Conservation (phyloP, 805 yeast genomes). For the Saturnispora zaruensis region DNA sequence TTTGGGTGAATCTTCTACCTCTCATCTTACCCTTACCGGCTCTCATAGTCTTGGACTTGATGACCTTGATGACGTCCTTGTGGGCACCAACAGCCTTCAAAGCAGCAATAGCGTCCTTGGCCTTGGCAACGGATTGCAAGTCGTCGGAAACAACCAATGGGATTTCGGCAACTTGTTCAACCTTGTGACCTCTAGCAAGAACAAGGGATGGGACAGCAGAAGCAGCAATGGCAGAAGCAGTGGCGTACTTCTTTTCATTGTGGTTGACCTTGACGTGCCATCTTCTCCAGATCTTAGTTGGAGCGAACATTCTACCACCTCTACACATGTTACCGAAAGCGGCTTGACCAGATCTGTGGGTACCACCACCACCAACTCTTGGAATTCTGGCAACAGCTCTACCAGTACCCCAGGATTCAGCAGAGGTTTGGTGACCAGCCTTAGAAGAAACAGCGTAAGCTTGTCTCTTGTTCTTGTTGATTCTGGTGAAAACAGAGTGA, state of each 20-base stretch:
- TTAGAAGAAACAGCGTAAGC: slow-evolving; percentile 99
- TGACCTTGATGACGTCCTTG: slow-evolving; percentile 95
- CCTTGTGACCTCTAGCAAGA: slow-evolving; percentile 99
- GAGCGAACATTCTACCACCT: slow-evolving; percentile 99
- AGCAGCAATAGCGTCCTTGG: slow-evolving; percentile 98
- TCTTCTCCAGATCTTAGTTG: slow-evolving; percentile 99
- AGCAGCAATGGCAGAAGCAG: slow-evolving; percentile 99
- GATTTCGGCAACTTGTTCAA: slow-evolving; percentile 95
- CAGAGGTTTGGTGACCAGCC: slow-evolving; percentile 99
- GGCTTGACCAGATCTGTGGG: slow-evolving; percentile 99
- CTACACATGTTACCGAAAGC: slow-evolving; percentile 99
- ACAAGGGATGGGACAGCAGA: slow-evolving; percentile 97
- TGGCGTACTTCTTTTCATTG: slow-evolving; percentile 99
- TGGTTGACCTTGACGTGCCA: slow-evolving; percentile 99
- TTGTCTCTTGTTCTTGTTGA: slow-evolving; percentile 99
- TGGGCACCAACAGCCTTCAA: slow-evolving; percentile 98
- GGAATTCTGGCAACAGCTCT: slow-evolving; percentile 99
- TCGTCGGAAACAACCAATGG: slow-evolving; percentile 96
- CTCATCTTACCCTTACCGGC: slow-evolving; percentile 99
- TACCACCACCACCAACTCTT: slow-evolving; percentile 99
- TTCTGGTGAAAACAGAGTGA: slow-evolving; percentile 96
- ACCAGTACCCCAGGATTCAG: slow-evolving; percentile 99
- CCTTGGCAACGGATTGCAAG: slow-evolving; percentile 86
- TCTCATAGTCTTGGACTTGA: slow-evolving; percentile 97
- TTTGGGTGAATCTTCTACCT: slow-evolving; percentile 99